These are phyloP conservation scores for Penicillium crystallinum DNA, from an alignment of 495 filamentous ascomycete genomes.

Conservation along the genomic window DNA sequence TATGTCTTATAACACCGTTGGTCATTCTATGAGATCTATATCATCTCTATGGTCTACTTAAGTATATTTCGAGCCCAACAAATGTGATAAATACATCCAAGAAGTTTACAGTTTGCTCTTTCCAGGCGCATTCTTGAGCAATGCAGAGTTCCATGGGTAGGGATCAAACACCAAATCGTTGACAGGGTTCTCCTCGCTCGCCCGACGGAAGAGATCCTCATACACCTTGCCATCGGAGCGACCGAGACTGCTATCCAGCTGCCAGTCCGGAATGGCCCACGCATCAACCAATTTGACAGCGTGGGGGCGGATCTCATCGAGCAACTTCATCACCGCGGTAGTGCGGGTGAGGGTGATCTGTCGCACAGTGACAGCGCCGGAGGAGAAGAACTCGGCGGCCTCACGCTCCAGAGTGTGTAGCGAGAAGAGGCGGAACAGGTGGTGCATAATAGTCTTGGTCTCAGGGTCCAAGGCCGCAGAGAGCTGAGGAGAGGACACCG, in stretches of 20 bases:
- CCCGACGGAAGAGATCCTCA: conserved; percentile 62
- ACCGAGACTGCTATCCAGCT: conserved; percentile 60
- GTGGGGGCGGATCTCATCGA: conserved; percentile 63
- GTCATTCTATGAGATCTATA: conserved; percentile 14
- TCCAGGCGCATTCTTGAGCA: conserved; percentile 48
- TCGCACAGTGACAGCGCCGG: conserved; percentile 55
- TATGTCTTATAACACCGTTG: no score
- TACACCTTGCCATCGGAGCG: conserved; percentile 64
- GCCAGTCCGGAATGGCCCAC: conserved; percentile 67
- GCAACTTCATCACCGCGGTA: conserved; percentile 56
- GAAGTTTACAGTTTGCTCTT: conserved; percentile 38
- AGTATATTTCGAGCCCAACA: neutral
- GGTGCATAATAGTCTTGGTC: conserved; percentile 49
- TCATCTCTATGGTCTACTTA: conserved; percentile 6
- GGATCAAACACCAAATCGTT: conserved; percentile 63
- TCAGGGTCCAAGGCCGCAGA: conserved; percentile 44
- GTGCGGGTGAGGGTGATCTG: conserved; percentile 59
- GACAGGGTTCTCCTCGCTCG: conserved; percentile 61
- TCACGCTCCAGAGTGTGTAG: conserved; percentile 62
- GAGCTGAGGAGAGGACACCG: conserved; percentile 48
- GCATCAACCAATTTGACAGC: conserved; percentile 61
- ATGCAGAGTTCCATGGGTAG: conserved; percentile 55
- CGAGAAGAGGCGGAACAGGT: conserved; percentile 62
- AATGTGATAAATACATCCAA: conserved; percentile 1
- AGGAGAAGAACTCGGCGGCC: conserved; percentile 62